Evolutionary conservation across 108 stramenopile species (phyloP), one percentile per base, ranked within the genome.

Genomic region (Cyclotella distinguenda): DNA sequence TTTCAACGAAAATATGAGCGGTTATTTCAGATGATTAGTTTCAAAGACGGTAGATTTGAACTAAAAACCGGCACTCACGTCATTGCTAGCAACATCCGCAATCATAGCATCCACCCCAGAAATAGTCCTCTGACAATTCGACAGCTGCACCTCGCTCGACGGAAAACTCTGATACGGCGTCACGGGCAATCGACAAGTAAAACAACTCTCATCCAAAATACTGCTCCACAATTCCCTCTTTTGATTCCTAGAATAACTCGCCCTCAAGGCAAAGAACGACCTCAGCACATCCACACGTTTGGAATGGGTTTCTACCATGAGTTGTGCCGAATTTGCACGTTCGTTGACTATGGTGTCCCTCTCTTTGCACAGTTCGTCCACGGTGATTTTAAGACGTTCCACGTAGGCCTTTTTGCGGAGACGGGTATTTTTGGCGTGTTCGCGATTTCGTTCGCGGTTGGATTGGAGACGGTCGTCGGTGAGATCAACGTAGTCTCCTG

Each of bases 321-420:
- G 67, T 38, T 76, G 83, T 0, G 93, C 88, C 11, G 85, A 81
- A 59, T 82, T 74, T 19, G 84, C 80, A 40, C 95, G 76, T 56
- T 94, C 92, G 25, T 84, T 73, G 2, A 88, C 77, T 10, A 84
- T 58, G 12, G 90, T 78, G 62, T 96, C 93, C 11, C 91, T 81
- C 56, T 94, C 91, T 19, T 79, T 71, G 39, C 88, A 86, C 35
- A 97, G 66, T 44, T 97, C 86, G 60, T 95, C 95, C 15, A 97
- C 93, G 5, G 91, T 89, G 28, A 74, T 73, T 74, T 97, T 95
- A 42, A 99, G 84, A 49, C 89, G 89, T 48, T 95, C 94, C 22
- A 99, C 64, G 55, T 97, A 97, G 15, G 94, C 95, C 72, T 98
- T 98, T 73, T 98, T 98, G 7, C 96, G 85, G 10, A 97, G 82